These are phyloP conservation scores for Bryum argenteum DNA, from an alignment of 225 moss, liverwort and hornwort genomes.

Conservation along the genomic window DNA sequence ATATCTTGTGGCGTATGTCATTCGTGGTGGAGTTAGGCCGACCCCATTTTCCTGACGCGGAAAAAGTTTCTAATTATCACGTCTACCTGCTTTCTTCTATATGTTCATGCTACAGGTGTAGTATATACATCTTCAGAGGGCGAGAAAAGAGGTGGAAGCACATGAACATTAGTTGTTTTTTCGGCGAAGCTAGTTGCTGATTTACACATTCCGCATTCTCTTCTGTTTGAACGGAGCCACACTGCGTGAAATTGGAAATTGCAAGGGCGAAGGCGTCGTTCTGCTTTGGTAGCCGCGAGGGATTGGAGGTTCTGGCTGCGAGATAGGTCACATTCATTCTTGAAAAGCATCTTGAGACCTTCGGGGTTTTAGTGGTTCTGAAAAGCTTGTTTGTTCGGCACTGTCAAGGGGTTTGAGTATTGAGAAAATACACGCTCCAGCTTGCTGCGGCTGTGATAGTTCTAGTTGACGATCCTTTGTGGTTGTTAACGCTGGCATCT, in stretches of 20 bases:
- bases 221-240: background rate
- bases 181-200: too few species aligned
- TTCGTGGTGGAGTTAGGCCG: conserved; percentile 22
- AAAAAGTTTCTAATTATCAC: conserved; percentile 12
- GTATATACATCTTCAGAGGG: conserved; percentile 4
- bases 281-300: conserved; percentile 1
- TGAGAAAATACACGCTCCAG: background rate
- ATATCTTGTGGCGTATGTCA: conserved; percentile 17
- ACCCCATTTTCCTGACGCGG: conserved; percentile 15
- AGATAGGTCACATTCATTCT: background rate
- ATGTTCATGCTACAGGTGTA: conserved; percentile 21
- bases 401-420: conserved; percentile 15
- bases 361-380: background rate
- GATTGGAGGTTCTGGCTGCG: background rate
- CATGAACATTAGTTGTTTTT: too few species aligned
- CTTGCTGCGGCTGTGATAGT: background rate
- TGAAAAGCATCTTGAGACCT: background rate
- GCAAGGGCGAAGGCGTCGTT: background rate
- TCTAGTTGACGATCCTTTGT: conserved; percentile 7
- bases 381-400: background rate
- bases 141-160: background rate
- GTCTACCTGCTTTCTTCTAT: background rate
- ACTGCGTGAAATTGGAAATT: background rate
- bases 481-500: conserved; percentile 46
- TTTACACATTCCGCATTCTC: background rate